Base-by-base conservation (phyloP, 116 monocot genomes). In the Trichopus zeylanicus region DNA sequence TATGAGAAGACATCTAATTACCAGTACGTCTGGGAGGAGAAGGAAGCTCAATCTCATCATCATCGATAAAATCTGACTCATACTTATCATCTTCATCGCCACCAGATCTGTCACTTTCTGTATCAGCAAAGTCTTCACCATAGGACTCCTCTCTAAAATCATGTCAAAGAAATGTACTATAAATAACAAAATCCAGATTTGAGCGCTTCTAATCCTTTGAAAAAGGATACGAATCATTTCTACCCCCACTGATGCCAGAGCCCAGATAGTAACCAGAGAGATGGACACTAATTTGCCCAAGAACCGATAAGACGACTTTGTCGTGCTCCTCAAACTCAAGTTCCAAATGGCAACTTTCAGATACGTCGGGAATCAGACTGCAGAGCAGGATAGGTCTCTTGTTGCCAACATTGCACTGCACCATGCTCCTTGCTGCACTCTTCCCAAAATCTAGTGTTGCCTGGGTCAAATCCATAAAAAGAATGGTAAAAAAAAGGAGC, bases 251-350 rank as follows among this genome's bases (percentile, higher is more conserved):
- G 32, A 34, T 18, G 22, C 38, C 26, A 7, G 48, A 19, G 9
- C 80, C 68, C 7, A 72, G 12, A 58, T 66, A 92, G 65, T 86
- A 88, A 19, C 99, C 99, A 33, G 78, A 57, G 24, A 99, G 81
- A 48, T 99, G 99, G 23, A 92, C 60, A 25, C 92, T 88, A 42
- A 69, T 78, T 38, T 68, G 78, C 12, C 99, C 99, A 24, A 83
- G 35, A 27, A 99, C 92, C 0, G 92, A 99, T 63, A 99, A 78
- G 4, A 81, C 59, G 5, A 99, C 92, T 0, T 81, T 75, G 1
- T 88, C 69, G 6, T 55, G 64, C 71, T 95, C 95, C n/a, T 99
- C 88, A 49, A 99, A 99, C 74, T 99, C 91, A n/a, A 92, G 73
- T 26, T 92, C 86, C 60, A 99, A 46, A 39, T 73, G 64, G 57